These are phyloP conservation scores for Acanthamoeba healyi DNA, from an alignment of 208 protist species.

Conservation along the genomic window DNA sequence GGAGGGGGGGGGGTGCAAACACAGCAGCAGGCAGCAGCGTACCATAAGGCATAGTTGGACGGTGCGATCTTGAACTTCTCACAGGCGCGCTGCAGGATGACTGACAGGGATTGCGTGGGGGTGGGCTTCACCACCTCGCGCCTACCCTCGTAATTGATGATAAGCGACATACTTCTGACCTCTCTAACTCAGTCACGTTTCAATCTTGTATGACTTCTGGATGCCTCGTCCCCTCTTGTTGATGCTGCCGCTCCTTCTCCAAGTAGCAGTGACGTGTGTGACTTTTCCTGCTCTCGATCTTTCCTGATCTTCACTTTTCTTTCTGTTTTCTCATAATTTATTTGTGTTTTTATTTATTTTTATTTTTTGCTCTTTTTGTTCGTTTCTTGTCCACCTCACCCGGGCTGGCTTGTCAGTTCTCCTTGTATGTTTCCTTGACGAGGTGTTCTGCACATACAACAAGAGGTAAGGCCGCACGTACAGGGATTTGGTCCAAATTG, in stretches of 20 bases:
- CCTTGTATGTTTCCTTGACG: background rate
- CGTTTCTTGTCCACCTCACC: too few relatives aligned
- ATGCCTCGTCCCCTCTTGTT: too few relatives aligned
- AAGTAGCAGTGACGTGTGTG: too few relatives aligned
- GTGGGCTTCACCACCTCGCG: constrained; percentile 46
- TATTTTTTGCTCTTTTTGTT: background rate
- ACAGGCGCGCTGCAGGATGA: constrained; percentile 39
- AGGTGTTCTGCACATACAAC: background rate
- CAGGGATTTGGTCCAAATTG: background rate
- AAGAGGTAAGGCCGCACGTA: background rate
- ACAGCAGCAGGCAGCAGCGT: too few relatives aligned
- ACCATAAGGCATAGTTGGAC: constrained; percentile 2
- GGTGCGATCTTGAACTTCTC: constrained; percentile 51
- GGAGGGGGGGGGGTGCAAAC: too few relatives aligned
- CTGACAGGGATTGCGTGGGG: constrained; percentile 8
- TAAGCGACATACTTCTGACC: constrained; percentile 28
- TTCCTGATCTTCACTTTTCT: too few relatives aligned
- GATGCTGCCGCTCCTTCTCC: background rate
- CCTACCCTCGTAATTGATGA: constrained; percentile 31
- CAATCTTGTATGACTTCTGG: too few relatives aligned
- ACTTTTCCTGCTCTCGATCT: too few relatives aligned
- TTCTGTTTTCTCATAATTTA: too few relatives aligned
- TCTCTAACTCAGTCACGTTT: too few relatives aligned
- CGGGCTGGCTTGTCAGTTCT: too few relatives aligned
- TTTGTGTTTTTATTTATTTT: too few relatives aligned